Evolutionary conservation across 129 eudicot species (phyloP), one percentile per base, ranked within the genome.

Genomic region (Escallonia rubra): DNA sequence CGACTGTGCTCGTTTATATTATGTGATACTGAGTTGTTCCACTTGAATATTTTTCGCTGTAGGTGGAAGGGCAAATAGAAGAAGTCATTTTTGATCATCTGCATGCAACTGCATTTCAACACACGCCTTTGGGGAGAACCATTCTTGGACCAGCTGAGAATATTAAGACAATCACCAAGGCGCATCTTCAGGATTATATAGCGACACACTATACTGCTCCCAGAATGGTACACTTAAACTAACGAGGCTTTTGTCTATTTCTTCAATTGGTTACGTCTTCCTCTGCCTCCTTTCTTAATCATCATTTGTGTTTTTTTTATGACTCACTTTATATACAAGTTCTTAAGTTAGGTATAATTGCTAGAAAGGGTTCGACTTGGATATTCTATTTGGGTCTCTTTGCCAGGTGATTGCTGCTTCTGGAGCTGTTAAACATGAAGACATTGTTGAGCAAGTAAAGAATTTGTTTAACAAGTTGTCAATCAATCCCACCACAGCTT

Each of bases 51-150:
- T 34, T 38, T 8, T 57, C 58, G 40, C 79, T 76, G 50, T 65
- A 93, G 98, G 96, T 86, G 57, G 85, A 77, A 79, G 92, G 88
- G 45, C 95, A 82, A 66, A 83, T 82, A 2, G 90, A 84, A 65
- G 99, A 93, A 77, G 96, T 89, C 51, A 82, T 93, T 10, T 89
- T 93, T 51, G 96, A 93, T 64, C 99, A 93, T 81, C 71, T 93
- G 40, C 96, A 93, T 75, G 96, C 99, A 65, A 93, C 99, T 74
- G 99, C 99, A 2, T 93, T 89, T 82, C 99, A 93, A 67, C 78
- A 89, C 64, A 82, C 96, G 34, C 99, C 99, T 65, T 77, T 93
- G 68, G 99, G 96, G 46, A 82, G 99, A 69, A 93, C 95, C 11
- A 87, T 93, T 76, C 95, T 93, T 76, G 98, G 98, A 72, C 95